phyloP scores from a whole-genome alignment of 495 filamentous ascomycete genomes.

The Geoglossum glabrum region DNA sequence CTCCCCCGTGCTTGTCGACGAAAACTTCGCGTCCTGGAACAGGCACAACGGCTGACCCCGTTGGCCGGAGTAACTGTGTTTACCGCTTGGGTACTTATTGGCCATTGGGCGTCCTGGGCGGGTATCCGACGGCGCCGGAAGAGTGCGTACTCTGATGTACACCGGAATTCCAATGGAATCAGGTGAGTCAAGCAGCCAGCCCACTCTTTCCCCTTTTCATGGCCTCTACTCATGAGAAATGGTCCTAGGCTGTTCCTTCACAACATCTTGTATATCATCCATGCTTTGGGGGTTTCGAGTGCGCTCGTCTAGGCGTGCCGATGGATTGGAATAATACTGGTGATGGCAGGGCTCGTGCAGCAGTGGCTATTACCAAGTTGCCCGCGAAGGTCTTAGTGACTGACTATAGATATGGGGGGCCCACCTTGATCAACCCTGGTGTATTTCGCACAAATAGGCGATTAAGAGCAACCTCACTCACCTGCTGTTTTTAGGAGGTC shows the following conservation, averaged over 20 bases:
- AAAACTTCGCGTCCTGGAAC: not conserved
- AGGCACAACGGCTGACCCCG: not conserved
- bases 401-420: conserved; percentile 26
- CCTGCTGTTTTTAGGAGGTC: conserved; percentile 20
- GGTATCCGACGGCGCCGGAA: not conserved
- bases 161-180: not conserved
- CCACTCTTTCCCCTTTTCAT: not conserved
- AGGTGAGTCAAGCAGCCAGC: not conserved
- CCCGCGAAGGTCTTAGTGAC: conserved; percentile 27
- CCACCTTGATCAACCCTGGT: conserved; percentile 29
- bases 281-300: conserved; percentile 22
- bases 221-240: not conserved
- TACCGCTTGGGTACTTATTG: not conserved
- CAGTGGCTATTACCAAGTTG: conserved; percentile 30
- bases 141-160: not conserved
- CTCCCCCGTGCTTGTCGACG: not conserved
- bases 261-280: not conserved
- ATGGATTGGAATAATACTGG: conserved; percentile 32
- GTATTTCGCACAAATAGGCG: not conserved
- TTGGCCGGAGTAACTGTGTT: not conserved
- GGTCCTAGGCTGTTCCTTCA: not conserved
- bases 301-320: conserved; percentile 35
- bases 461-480: not conserved
- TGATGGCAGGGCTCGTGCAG: conserved; percentile 21
- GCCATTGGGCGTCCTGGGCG: not conserved